phyloP scores from a whole-genome alignment of 208 protist genomes.

The Leishmania arabica region DNA sequence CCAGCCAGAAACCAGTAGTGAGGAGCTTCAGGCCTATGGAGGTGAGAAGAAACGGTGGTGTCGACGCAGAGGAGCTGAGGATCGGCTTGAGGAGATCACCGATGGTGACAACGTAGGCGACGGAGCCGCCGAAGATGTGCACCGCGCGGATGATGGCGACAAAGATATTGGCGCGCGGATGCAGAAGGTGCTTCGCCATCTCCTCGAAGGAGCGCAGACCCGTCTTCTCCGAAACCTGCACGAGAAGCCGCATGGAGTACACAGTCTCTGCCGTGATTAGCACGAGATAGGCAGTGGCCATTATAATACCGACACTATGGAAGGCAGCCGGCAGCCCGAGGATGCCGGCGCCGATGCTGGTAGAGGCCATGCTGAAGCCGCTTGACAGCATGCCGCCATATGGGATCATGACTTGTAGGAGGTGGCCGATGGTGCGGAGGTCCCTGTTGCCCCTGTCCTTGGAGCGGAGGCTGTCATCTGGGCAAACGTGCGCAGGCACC shows the following conservation, averaged over 20 bases:
- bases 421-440: constrained; percentile 4
- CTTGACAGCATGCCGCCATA: constrained; percentile 41
- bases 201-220: constrained; percentile 37
- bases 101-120: constrained; percentile 58
- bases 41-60: constrained; percentile 20
- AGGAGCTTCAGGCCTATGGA: constrained; percentile 26
- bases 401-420: constrained; percentile 37
- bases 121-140: constrained; percentile 39
- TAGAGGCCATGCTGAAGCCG: constrained; percentile 47
- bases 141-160: constrained; percentile 35
- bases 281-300: constrained; percentile 37
- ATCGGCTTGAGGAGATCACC: constrained; percentile 49
- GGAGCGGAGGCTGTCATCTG: background rate
- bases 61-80: constrained; percentile 14
- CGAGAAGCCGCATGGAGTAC: constrained; percentile 53
- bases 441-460: background rate
- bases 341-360: constrained; percentile 46
- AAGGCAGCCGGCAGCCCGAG: constrained; percentile 36
- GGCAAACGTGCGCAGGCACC: background rate
- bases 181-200: constrained; percentile 41
- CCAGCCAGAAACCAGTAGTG: constrained; percentile 28
- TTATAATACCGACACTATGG: constrained; percentile 37
- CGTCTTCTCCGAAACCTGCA: constrained; percentile 31
- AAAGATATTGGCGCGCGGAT: constrained; percentile 14
- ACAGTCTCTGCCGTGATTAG: constrained; percentile 36